Conservation (phyloP, 2,329 filamentous ascomycete genomes). For the Talaromyces sp. region DNA sequence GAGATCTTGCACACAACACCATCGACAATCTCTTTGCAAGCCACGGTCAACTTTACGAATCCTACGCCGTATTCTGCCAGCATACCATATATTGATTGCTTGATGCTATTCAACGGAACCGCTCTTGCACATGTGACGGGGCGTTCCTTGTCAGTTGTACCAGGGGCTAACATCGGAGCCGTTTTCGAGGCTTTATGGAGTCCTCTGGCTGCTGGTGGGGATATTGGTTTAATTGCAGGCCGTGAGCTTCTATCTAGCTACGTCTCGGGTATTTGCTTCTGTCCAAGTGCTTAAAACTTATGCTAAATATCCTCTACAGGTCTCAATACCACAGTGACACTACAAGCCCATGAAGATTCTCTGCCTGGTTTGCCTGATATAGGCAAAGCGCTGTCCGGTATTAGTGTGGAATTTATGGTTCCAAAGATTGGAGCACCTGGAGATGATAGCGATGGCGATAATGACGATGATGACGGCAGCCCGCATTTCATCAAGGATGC, state of each 20-base stretch:
- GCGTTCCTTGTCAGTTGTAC: conserved; percentile 58
- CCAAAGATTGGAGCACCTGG: conserved; percentile 63
- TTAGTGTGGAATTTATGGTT: conserved; percentile 68
- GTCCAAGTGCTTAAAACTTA: not conserved
- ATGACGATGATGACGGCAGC: conserved; percentile 45
- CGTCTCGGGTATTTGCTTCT: conserved; percentile 61
- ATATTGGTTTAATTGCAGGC: conserved; percentile 60
- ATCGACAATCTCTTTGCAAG: conserved; percentile 67
- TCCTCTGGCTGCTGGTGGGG: conserved; percentile 61
- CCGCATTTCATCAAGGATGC: conserved; percentile 78
- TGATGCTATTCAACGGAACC: conserved; percentile 69
- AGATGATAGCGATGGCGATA: conserved; percentile 33
- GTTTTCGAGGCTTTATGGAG: conserved; percentile 70
- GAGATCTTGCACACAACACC: conserved; percentile 69
- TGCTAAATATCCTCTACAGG: conserved; percentile 40
- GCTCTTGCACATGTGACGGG: conserved; percentile 72
- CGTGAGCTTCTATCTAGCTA: conserved; percentile 77
- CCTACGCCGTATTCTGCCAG: conserved; percentile 80
- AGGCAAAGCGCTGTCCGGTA: conserved; percentile 66
- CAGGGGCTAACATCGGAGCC: conserved; percentile 70
- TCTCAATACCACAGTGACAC: conserved; percentile 73
- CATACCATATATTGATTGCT: conserved; percentile 76
- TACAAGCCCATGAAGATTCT: conserved; percentile 67
- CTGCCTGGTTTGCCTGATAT: conserved; percentile 71
- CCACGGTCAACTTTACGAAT: conserved; percentile 79